Conservation (phyloP, 192 early-diverging fungal genomes). For the Backusella australiensis region DNA sequence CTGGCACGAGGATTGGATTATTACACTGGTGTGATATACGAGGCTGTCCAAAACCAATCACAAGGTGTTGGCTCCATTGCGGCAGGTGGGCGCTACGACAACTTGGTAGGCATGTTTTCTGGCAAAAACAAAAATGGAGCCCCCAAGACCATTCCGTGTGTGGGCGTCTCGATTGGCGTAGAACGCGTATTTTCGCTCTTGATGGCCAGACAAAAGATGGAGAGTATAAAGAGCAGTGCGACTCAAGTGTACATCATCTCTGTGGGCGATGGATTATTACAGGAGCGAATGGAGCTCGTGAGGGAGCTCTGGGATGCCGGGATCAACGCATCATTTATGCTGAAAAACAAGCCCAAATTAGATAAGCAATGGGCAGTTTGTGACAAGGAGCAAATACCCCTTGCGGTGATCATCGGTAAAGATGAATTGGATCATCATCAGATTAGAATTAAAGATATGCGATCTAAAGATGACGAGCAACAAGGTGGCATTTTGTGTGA, state of each 20-base stretch:
- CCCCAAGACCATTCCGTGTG: conserved; percentile 83
- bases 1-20: conserved; percentile 96
- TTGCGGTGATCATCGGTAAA: conserved; percentile 83
- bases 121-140: conserved; percentile 58
- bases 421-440: conserved; percentile 72
- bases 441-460: conserved; percentile 88
- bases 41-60: conserved; percentile 71
- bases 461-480: conserved; percentile 51
- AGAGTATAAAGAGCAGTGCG: conserved; percentile 69
- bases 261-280: conserved; percentile 73
- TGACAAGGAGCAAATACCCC: conserved; percentile 84
- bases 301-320: conserved; percentile 87
- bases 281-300: conserved; percentile 83
- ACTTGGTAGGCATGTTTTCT: conserved; percentile 94
- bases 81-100: conserved; percentile 95
- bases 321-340: conserved; percentile 86
- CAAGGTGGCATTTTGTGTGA: conserved; percentile 50
- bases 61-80: conserved; percentile 93
- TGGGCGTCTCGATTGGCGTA: conserved; percentile 91
- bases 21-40: conserved; percentile 98
- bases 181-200: conserved; percentile 92
- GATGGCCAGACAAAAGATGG: conserved; percentile 54
- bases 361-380: conserved; percentile 76
- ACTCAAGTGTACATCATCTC: conserved; percentile 86
- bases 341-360: conserved; percentile 85